Evolutionary conservation across 108 stramenopile genomes (phyloP), one percentile per base, ranked within the genome.

Genomic region (Schizochytrium sp.): DNA sequence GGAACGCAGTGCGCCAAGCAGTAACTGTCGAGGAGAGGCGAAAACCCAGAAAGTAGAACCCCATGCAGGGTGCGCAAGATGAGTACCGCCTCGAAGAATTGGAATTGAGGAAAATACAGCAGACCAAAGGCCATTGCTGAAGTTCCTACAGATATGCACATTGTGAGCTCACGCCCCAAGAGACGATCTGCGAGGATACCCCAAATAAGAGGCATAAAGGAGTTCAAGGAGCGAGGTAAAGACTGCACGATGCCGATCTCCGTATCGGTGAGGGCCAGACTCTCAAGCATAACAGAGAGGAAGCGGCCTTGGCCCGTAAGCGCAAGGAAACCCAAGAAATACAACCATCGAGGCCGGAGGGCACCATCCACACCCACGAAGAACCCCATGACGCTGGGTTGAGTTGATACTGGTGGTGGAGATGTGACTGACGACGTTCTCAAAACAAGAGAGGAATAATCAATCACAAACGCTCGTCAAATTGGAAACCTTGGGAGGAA

Each of bases 131-230:
- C 76, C 47, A 83, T 10, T 8, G 64, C 64, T 0, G 64, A 12
- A 5, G 76, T 10, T 10, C 76, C 76, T 5, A 40, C 50, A 17
- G 50, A 55, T 5, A 38, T n/a, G 76, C 76, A 83, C 15, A 83
- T 49, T 56, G 76, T n/a, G 5, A 50, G 45, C 47, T 83, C 15
- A 38, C 64, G 40, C 42, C 64, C 64, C 8, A 83, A 28, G 8
- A 17, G n/a, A 5, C 53, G 10, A 28, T 83, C 76, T n/a, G 76
- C 76, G 76, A 83, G 76, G 28, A 83, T 17, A 28, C 76, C 76
- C 76, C 76, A 83, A 53, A 83, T 10, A 5, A 83, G 47, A n/a
- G 76, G 76, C 76, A 40, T 50, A 38, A 83, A 47, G 15, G 53
- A n/a, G 47, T 83, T 83, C 53, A 55, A 49, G 45, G 53, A 83